Evolutionary conservation across 2,329 filamentous ascomycete species (phyloP).

Genomic region (Remersonia thermophila): DNA sequence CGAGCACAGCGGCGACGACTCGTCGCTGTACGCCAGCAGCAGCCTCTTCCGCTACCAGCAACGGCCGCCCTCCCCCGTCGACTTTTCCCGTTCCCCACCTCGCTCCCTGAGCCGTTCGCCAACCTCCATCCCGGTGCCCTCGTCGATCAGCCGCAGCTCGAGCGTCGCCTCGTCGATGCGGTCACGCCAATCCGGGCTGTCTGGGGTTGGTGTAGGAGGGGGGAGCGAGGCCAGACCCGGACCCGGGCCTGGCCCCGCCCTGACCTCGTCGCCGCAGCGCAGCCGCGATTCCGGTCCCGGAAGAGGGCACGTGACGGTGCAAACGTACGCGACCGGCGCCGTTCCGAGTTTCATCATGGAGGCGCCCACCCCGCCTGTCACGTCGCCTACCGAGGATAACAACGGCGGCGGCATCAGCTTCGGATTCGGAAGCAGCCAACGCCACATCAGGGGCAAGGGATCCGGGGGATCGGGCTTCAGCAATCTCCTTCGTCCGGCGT

Average conservation of each 20-base stretch:
- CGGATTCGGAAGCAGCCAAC: too few relatives aligned
- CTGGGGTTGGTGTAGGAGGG: neutral
- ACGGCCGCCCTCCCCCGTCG: conserved; percentile 37
- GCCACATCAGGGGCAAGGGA: too few relatives aligned
- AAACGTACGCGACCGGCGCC: conserved; percentile 16
- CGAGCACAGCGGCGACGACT: conserved; percentile 44
- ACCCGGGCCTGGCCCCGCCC: conserved; percentile 1
- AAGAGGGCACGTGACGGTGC: conserved; percentile 10
- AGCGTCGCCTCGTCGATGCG: conserved; percentile 35
- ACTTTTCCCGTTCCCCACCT: conserved; percentile 48
- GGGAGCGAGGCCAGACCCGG: neutral
- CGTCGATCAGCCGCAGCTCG: conserved; percentile 36
- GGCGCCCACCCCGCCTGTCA: conserved; percentile 17
- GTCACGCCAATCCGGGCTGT: conserved; percentile 24
- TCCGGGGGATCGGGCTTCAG: too few relatives aligned
- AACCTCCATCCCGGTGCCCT: conserved; percentile 33
- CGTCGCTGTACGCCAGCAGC: conserved; percentile 40
- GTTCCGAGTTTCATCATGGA: conserved; percentile 23
- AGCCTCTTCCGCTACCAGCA: too few relatives aligned
- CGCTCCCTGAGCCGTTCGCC: conserved; percentile 38
- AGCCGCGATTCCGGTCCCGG: neutral
- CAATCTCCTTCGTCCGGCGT: conserved; percentile 13
- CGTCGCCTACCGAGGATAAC: conserved; percentile 13
- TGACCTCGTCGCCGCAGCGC: too few relatives aligned
- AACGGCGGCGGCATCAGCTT: conserved; percentile 6